A percentile compares a stretch with the other conserved stretches of the same genome.
Conservation (phyloP, 2,329 filamentous ascomycete genomes). For the Phyllosticta citriasiana region DNA sequence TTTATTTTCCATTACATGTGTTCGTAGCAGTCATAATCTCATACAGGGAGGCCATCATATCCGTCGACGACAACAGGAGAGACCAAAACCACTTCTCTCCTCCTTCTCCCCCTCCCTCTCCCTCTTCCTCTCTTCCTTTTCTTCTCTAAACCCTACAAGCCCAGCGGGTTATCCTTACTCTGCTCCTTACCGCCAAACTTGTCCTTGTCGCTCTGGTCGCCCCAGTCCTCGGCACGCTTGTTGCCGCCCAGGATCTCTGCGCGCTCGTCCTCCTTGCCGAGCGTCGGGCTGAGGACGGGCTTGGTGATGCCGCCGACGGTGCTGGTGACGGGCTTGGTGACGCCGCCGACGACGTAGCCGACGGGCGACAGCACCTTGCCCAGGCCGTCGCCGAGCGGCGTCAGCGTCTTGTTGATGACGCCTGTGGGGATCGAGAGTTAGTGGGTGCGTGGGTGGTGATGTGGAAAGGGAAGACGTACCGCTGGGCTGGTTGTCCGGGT, state of each 20-base stretch:
- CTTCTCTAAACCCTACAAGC: constrained; percentile 14
- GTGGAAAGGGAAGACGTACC: background rate
- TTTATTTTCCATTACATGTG: background rate
- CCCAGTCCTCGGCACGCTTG: constrained; percentile 20
- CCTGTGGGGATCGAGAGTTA: constrained; percentile 4
- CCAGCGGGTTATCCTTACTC: constrained; percentile 30
- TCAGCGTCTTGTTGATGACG: constrained; percentile 12
- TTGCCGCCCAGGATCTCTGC: constrained; percentile 28
- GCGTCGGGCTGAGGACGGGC: constrained; percentile 24
- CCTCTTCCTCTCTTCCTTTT: background rate
- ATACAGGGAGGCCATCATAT: background rate
- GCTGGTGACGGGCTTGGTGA: constrained; percentile 28
- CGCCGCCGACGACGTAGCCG: constrained; percentile 27
- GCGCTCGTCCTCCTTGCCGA: constrained; percentile 26
- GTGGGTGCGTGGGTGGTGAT: background rate
- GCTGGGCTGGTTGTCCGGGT: constrained; percentile 5
- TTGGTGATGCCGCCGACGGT: constrained; percentile 28
- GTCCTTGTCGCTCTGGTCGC: constrained; percentile 21
- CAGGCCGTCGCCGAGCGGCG: constrained; percentile 25
- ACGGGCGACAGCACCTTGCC: constrained; percentile 29
- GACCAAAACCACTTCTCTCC: too few relatives aligned
- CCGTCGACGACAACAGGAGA: too few relatives aligned
- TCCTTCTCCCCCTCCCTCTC: too few relatives aligned
- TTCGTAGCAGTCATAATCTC: background rate
- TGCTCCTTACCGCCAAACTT: constrained; percentile 30